Percentiles rank a stretch among this genome's conserved stretches.
These are phyloP conservation scores for Aureobasidium sp. DNA, from an alignment of 2,329 filamentous ascomycete genomes.

Conservation along the genomic window DNA sequence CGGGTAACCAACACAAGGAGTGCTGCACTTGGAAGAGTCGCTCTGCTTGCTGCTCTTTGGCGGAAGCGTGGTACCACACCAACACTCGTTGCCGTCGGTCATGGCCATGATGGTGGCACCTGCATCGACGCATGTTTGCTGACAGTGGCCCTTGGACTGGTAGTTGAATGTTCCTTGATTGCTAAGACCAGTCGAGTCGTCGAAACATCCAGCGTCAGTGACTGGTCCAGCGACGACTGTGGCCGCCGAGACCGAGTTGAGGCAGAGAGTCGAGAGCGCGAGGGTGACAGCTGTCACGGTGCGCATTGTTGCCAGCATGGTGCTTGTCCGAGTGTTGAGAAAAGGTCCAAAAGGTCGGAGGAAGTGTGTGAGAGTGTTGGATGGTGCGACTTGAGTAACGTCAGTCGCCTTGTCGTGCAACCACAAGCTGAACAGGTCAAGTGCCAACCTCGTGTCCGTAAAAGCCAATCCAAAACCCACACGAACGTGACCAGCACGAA, in stretches of 20 bases:
- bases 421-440: background rate
- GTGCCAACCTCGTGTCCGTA: constrained; percentile 5
- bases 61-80: constrained; percentile 65
- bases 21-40: constrained; percentile 55
- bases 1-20: constrained; percentile 57
- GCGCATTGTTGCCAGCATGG: constrained; percentile 6
- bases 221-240: constrained; percentile 16
- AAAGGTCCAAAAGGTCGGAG: background rate
- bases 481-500: constrained; percentile 16
- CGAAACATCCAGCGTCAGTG: constrained; percentile 46
- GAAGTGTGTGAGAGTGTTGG: background rate
- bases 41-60: constrained; percentile 45
- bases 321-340: background rate
- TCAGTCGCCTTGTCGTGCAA: constrained; percentile 5
- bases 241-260: constrained; percentile 8
- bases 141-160: constrained; percentile 51
- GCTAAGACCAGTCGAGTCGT: constrained; percentile 39
- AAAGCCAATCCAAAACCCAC: background rate
- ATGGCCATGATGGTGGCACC: constrained; percentile 53
- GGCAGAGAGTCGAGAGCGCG: constrained; percentile 6
- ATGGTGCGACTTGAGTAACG: constrained; percentile 4
- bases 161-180: constrained; percentile 45
- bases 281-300: constrained; percentile 2
- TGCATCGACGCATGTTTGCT: constrained; percentile 44
- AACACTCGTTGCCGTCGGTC: constrained; percentile 57